Evolutionary conservation across 1,139 yeast genomes (phyloP), one percentile per base, ranked within the genome.

Genomic region (Saccharomyces hybrid): DNA sequence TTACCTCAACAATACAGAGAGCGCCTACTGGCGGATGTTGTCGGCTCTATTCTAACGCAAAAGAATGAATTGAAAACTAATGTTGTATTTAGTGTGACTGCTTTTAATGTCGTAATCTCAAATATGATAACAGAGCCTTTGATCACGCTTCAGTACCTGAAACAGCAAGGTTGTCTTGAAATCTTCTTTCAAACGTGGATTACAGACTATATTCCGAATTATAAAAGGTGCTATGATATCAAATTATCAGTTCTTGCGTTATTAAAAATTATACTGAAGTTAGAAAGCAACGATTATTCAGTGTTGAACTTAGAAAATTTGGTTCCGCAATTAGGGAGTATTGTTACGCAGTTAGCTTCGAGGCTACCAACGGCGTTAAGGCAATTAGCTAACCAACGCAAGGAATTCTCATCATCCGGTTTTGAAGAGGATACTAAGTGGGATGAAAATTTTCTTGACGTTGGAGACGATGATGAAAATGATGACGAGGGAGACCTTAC

Each of bases 181-280:
- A 63, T 71, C 3, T 83, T 89, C 64, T 81, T 91, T 64, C 76
- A 76, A 47, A 68, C 76, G 47, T 93, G 97, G 97, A 79, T 88
- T 61, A 73, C 77, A 5, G 56, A 49, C 48, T 75, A 68, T 44
- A 74, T 83, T 53, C 80, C 84, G 3, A 73, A 74, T 47, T 77
- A 86, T 61, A 76, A 78, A n/a, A 76, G 96, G 57, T 96, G 89
- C 2, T 88, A 80, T 63, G 98, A 91, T 70, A 77, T 89, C 69
- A 90, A 90, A 69, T 71, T 93, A 47, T 81, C 88, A 1, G 74
- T 82, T 3, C 71, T 91, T 59, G 95, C 95, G 0, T 68, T 87
- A 46, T 70, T 91, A 52, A 76, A 81, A 32, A 61, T 85, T n/a
- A 61, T 79, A 11, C 64, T 65, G 27, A 66, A 71, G 14, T 46